Percentiles rank a stretch among this genome's conserved stretches.
These are phyloP conservation scores for Ophidiomyces ophidiicola DNA, from an alignment of 2,329 filamentous ascomycete genomes.

Conservation along the genomic window DNA sequence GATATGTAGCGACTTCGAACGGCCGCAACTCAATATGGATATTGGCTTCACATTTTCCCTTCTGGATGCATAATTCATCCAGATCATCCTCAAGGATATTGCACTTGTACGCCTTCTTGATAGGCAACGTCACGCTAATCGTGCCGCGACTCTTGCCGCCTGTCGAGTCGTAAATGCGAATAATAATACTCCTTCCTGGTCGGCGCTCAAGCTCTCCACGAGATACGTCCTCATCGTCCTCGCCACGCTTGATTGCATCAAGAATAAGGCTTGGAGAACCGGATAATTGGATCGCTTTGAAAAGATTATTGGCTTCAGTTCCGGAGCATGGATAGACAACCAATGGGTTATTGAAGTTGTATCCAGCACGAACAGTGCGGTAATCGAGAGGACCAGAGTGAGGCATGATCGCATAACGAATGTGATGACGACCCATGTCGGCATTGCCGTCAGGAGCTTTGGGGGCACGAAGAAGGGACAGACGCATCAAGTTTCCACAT, in stretches of 20 bases:
- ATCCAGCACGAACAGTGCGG: slow-evolving; percentile 67
- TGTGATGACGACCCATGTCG: slow-evolving; percentile 81
- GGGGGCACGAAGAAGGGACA: slow-evolving; percentile 72
- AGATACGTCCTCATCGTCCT: slow-evolving; percentile 61
- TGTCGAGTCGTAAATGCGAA: slow-evolving; percentile 78
- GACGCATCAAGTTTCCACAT: slow-evolving; percentile 73
- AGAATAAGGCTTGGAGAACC: slow-evolving; percentile 60
- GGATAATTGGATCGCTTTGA: slow-evolving; percentile 53
- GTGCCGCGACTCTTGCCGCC: slow-evolving; percentile 66
- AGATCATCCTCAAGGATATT: slow-evolving; percentile 83
- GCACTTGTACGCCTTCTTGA: slow-evolving; percentile 67
- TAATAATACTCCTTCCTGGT: slow-evolving; percentile 64
- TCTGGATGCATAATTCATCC: slow-evolving; percentile 47
- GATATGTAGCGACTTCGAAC: slow-evolving; percentile 77
- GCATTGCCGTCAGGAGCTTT: slow-evolving; percentile 90
- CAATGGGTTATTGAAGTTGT: slow-evolving; percentile 81
- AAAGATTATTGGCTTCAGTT: slow-evolving; percentile 17
- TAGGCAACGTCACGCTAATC: slow-evolving; percentile 54
- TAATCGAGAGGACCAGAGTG: slow-evolving; percentile 61
- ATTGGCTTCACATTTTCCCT: slow-evolving; percentile 26
- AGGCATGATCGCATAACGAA: slow-evolving; percentile 82
- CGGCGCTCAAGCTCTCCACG: slow-evolving; percentile 50
- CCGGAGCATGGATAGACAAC: slow-evolving; percentile 38
- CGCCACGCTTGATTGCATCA: slow-evolving; percentile 86
- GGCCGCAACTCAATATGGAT: slow-evolving; percentile 57